Percentiles rank a stretch among this genome's conserved stretches.
Evolutionary conservation across 208 protist species (phyloP).

Genomic region (Porcisia deanei): DNA sequence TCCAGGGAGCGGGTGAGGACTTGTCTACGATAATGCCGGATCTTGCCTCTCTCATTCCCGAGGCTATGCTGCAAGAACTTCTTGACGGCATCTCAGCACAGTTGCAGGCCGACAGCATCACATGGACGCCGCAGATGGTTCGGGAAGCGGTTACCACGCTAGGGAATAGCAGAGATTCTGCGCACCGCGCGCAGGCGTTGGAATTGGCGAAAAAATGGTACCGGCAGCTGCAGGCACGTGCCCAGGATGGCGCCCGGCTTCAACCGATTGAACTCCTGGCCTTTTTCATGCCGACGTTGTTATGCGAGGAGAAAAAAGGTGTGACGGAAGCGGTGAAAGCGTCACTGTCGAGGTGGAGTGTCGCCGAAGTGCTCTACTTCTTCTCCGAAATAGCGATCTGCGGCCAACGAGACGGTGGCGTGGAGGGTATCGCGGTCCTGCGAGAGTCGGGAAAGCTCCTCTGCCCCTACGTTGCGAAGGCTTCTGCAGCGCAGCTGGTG

Average conservation of each 20-base stretch:
- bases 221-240: constrained; percentile 18
- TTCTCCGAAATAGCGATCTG: constrained; percentile 10
- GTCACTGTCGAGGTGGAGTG: constrained; percentile 28
- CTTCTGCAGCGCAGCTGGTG: constrained; percentile 66
- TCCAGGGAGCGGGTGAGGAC: not conserved
- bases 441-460: constrained; percentile 51
- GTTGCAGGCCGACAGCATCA: constrained; percentile 2
- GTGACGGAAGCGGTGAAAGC: constrained; percentile 20
- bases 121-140: constrained; percentile 24
- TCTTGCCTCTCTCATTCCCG: constrained; percentile 1
- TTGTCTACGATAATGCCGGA: not conserved
- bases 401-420: constrained; percentile 19
- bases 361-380: constrained; percentile 38
- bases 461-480: constrained; percentile 42
- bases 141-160: constrained; percentile 5
- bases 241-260: constrained; percentile 11
- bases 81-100: not conserved
- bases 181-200: constrained; percentile 9
- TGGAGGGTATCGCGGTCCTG: constrained; percentile 46
- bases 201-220: constrained; percentile 28
- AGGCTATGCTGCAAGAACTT: constrained; percentile 1
- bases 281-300: constrained; percentile 29
- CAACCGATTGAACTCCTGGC: constrained; percentile 23
- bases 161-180: constrained; percentile 16
- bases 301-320: constrained; percentile 25